phyloP scores from a whole-genome alignment of 164 flowering plant species.

The Dillenia suffruticosa region DNA sequence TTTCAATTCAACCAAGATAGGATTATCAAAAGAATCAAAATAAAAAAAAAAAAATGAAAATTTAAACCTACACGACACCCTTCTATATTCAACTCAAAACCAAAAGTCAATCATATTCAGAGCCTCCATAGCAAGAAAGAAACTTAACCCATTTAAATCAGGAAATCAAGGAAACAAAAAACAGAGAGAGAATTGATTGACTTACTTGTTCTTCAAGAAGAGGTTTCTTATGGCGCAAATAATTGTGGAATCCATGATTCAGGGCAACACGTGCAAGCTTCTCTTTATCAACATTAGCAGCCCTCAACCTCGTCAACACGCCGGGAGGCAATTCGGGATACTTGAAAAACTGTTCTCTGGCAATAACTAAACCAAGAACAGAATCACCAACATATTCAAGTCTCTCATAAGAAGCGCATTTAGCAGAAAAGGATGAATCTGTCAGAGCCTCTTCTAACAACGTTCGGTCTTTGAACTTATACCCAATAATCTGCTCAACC shows the following conservation, averaged over 20 bases:
- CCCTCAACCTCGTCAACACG: constrained; percentile 35
- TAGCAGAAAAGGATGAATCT: constrained; percentile 17
- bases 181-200: too few relatives aligned
- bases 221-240: constrained; percentile 35
- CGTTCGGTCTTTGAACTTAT: constrained; percentile 25
- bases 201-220: constrained; percentile 33
- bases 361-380: constrained; percentile 35
- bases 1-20: too few relatives aligned
- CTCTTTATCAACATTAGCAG: constrained; percentile 61
- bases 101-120: neutral
- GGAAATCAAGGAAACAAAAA: too few relatives aligned
- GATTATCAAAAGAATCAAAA: too few relatives aligned
- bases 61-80: too few relatives aligned
- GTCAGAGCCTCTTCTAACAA: constrained; percentile 45
- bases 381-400: constrained; percentile 64
- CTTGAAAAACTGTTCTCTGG: constrained; percentile 25
- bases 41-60: too few relatives aligned
- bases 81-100: too few relatives aligned
- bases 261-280: constrained; percentile 67
- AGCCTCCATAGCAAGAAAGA: neutral
- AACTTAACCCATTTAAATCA: too few relatives aligned
- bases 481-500: constrained; percentile 38
- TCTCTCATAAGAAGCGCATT: constrained; percentile 32
- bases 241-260: constrained; percentile 34
- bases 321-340: constrained; percentile 52